These are phyloP conservation scores for Aspergillus sp. DNA, from an alignment of 2,329 filamentous ascomycete genomes.

Conservation along the genomic window DNA sequence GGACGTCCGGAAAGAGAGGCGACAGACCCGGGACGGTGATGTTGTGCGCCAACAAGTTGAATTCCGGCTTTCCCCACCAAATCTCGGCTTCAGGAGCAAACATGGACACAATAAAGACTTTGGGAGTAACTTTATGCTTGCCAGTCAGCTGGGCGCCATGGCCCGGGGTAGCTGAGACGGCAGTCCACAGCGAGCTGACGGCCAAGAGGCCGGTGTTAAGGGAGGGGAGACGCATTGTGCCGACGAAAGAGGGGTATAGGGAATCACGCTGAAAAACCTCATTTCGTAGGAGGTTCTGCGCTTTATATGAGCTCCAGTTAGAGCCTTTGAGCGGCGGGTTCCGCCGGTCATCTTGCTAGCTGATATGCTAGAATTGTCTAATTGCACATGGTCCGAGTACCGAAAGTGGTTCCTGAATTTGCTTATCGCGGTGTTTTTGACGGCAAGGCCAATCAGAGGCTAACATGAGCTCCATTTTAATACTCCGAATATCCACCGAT, in stretches of 20 bases:
- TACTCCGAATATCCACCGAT: no score
- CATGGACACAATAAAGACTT: slow-evolving; percentile 40
- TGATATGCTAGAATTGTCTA: no score
- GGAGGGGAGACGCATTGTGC: neutral
- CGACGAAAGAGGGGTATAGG: no score
- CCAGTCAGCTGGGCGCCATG: neutral
- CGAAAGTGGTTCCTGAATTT: no score
- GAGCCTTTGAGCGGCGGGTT: no score
- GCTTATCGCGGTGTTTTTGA: no score
- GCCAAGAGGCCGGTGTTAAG: slow-evolving; percentile 4
- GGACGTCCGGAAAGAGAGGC: slow-evolving; percentile 57
- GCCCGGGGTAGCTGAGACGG: neutral
- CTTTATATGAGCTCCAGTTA: no score
- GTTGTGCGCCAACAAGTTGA: slow-evolving; percentile 51
- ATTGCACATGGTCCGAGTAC: no score
- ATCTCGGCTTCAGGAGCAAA: slow-evolving; percentile 56
- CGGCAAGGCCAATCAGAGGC: no score
- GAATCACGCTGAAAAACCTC: neutral
- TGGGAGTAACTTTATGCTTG: slow-evolving; percentile 25
- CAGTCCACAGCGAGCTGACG: slow-evolving; percentile 8
- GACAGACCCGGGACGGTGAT: slow-evolving; percentile 58
- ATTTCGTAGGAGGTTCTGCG: neutral
- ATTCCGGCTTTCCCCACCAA: slow-evolving; percentile 54
- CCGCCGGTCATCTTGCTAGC: no score
- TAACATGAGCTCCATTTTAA: no score